Conservation (phyloP, 2,329 filamentous ascomycete genomes). For the Fusarium udum region DNA sequence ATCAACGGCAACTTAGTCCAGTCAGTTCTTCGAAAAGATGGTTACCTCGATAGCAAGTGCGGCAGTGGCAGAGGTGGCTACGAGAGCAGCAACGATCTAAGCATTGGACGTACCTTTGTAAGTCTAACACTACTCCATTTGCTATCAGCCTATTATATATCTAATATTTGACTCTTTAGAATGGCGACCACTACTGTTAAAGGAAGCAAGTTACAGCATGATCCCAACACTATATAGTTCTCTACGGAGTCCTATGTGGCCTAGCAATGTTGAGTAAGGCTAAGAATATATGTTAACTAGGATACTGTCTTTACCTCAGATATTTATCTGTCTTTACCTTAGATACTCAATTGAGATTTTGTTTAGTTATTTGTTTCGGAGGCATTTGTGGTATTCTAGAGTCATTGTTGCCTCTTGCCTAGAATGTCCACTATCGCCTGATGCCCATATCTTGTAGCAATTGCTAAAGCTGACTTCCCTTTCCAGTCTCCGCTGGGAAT, state of each 20-base stretch:
- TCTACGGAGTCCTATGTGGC: neutral
- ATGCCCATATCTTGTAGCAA: neutral
- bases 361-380: accelerated
- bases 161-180: neutral
- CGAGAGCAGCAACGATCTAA: neutral
- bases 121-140: neutral
- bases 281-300: neutral
- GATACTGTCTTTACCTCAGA: neutral
- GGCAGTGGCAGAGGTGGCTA: neutral
- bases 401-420: accelerated
- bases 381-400: accelerated
- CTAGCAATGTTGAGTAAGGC: neutral
- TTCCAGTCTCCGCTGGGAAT: neutral
- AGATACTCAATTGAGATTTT: accelerated
- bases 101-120: neutral
- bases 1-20: neutral
- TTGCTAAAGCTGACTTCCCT: neutral
- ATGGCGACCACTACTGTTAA: neutral
- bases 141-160: accelerated
- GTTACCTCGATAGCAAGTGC: neutral
- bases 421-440: neutral
- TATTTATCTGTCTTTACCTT: neutral
- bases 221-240: accelerated
- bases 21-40: neutral
- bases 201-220: neutral